phyloP scores from a whole-genome alignment of 2,329 filamentous ascomycete genomes.

The Parascedosporium putredinis region DNA sequence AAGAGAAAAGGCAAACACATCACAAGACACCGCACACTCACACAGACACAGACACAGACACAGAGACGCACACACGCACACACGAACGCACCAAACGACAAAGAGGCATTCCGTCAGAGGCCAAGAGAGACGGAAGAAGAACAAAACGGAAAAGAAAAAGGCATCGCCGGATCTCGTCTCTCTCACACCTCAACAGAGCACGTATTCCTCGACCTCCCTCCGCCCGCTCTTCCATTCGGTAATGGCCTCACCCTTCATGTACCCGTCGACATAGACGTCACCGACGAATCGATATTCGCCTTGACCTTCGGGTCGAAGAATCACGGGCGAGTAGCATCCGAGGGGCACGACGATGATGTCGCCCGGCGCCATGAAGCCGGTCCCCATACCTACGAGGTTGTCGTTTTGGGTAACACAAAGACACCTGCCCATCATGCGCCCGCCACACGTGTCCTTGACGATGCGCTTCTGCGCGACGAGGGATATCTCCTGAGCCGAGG shows the following conservation, averaged over 20 bases:
- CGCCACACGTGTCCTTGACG: conserved; percentile 13
- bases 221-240: conserved; percentile 27
- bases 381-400: conserved; percentile 21
- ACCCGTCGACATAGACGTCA: conserved; percentile 23
- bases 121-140: too few species aligned
- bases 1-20: too few species aligned
- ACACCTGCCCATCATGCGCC: conserved; percentile 15
- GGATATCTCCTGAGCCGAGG: neutral
- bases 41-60: too few species aligned
- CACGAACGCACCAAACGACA: too few species aligned
- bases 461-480: conserved; percentile 9
- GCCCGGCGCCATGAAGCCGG: conserved; percentile 18
- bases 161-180: too few species aligned
- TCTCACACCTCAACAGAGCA: conserved; percentile 8
- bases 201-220: conserved; percentile 25
- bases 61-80: too few species aligned
- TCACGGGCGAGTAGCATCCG: conserved; percentile 23
- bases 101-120: too few species aligned
- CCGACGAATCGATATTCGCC: conserved; percentile 21
- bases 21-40: too few species aligned
- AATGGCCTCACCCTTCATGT: conserved; percentile 23
- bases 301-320: conserved; percentile 18
- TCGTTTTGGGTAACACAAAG: conserved; percentile 15
- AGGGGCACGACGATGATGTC: conserved; percentile 24
- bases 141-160: too few species aligned